Percentiles rank a stretch among this genome's conserved stretches.
Conservation (phyloP, 2,329 filamentous ascomycete species). For the Drechslerella dactyloides region DNA sequence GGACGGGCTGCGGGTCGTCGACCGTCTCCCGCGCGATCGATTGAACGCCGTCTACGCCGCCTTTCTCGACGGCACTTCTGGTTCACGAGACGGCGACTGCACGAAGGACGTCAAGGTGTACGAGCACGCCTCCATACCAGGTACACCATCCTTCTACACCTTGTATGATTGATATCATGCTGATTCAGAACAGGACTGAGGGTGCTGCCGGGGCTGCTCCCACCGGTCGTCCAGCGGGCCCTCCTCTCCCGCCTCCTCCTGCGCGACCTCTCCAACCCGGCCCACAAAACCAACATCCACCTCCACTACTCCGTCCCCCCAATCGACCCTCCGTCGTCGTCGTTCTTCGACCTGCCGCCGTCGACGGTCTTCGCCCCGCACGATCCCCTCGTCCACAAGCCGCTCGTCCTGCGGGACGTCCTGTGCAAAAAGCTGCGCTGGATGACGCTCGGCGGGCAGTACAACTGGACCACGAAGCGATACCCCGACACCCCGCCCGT, state of each 20-base stretch:
- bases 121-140: constrained; percentile 52
- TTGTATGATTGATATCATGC: not conserved
- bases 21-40: constrained; percentile 21
- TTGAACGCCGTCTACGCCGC: constrained; percentile 18
- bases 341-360: constrained; percentile 65
- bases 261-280: constrained; percentile 73
- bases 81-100: no score
- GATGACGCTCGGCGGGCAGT: constrained; percentile 93
- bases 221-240: constrained; percentile 70
- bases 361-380: constrained; percentile 64
- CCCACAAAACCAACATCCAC: constrained; percentile 88
- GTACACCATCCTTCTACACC: constrained; percentile 17
- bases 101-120: constrained; percentile 32
- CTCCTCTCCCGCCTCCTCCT: constrained; percentile 79
- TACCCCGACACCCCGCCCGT: constrained; percentile 75
- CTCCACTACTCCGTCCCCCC: constrained; percentile 78
- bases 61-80: no score
- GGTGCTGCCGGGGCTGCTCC: constrained; percentile 76
- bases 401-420: constrained; percentile 72
- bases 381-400: constrained; percentile 74
- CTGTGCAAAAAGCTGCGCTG: constrained; percentile 84
- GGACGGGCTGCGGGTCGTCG: constrained; percentile 10
- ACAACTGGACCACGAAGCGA: constrained; percentile 88
- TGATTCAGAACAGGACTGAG: constrained; percentile 69
- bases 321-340: constrained; percentile 60